These are phyloP conservation scores for Fibroporia radiculosa DNA, from an alignment of 768 basidiomycete species.

Conservation along the genomic window DNA sequence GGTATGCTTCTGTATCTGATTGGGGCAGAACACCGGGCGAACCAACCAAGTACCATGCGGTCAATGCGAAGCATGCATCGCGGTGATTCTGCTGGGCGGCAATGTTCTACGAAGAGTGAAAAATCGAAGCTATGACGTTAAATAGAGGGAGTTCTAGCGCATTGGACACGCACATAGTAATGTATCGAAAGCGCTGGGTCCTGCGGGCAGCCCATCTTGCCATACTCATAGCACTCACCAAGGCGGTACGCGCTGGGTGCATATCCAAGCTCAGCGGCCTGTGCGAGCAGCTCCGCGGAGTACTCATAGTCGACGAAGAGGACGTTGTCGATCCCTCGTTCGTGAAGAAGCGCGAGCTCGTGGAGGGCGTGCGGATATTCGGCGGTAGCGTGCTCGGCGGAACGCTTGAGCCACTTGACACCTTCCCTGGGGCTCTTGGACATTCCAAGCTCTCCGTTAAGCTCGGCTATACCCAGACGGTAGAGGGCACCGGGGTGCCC, in stretches of 20 bases:
- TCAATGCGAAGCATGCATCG: slow-evolving; percentile 96
- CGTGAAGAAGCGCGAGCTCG: slow-evolving; percentile 89
- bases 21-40: slow-evolving; percentile 96
- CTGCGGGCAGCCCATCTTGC: slow-evolving; percentile 96
- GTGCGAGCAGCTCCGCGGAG: slow-evolving; percentile 87
- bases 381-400: slow-evolving; percentile 88
- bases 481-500: slow-evolving; percentile 95
- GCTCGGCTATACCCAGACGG: slow-evolving; percentile 89
- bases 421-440: slow-evolving; percentile 89
- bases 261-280: slow-evolving; percentile 93
- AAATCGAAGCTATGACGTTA: neutral
- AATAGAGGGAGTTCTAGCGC: too few relatives aligned
- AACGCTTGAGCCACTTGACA: slow-evolving; percentile 97
- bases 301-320: slow-evolving; percentile 97
- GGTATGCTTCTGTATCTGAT: slow-evolving; percentile 94
- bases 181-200: slow-evolving; percentile 97
- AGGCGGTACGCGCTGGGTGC: slow-evolving; percentile 92
- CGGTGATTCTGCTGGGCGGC: slow-evolving; percentile 96
- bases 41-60: slow-evolving; percentile 98
- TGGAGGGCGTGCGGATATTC: slow-evolving; percentile 97
- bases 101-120: slow-evolving; percentile 60
- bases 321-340: slow-evolving; percentile 97
- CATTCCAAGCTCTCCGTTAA: slow-evolving; percentile 90
- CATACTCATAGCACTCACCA: slow-evolving; percentile 99
- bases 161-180: slow-evolving; percentile 94